A percentile compares a stretch with the other conserved stretches of the same genome.
Conservation (phyloP, 78 protist genomes). For the Dictyostelium intermedium region DNA sequence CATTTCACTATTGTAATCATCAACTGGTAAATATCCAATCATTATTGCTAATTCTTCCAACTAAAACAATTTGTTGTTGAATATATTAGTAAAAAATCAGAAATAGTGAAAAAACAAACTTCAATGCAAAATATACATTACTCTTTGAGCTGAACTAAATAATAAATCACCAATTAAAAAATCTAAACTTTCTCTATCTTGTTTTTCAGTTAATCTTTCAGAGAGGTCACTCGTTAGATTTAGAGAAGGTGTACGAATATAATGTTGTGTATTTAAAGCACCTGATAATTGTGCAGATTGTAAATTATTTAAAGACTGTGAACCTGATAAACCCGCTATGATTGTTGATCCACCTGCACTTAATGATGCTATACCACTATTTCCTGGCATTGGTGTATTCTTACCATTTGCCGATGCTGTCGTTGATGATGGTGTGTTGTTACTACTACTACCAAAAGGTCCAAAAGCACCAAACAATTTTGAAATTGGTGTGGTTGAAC, state of each 20-base stretch:
- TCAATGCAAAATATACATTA: no score
- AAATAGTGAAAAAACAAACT: neutral
- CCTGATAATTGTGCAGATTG: conserved; percentile 30
- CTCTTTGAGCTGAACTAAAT: conserved; percentile 43
- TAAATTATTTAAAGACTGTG: conserved; percentile 50
- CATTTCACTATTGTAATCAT: neutral
- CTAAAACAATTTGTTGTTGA: neutral
- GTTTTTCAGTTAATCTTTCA: conserved; percentile 14
- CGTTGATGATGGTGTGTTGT: neutral
- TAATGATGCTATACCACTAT: neutral
- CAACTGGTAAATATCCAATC: conserved; percentile 19
- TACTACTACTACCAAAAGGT: conserved; percentile 7
- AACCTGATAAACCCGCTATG: conserved; percentile 7
- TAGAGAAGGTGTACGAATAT: conserved; percentile 6
- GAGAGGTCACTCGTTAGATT: conserved; percentile 5
- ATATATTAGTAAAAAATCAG: no score
- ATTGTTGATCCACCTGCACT: neutral
- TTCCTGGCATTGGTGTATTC: neutral
- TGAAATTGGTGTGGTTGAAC: conserved; percentile 23
- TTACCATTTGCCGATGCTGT: neutral
- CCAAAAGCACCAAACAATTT: conserved; percentile 44
- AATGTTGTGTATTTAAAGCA: neutral
- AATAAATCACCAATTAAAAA: conserved; percentile 41
- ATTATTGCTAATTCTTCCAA: conserved; percentile 38
- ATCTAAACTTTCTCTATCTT: conserved; percentile 57